Conservation (phyloP, 2,329 filamentous ascomycete genomes). For the Apiospora sp. region DNA sequence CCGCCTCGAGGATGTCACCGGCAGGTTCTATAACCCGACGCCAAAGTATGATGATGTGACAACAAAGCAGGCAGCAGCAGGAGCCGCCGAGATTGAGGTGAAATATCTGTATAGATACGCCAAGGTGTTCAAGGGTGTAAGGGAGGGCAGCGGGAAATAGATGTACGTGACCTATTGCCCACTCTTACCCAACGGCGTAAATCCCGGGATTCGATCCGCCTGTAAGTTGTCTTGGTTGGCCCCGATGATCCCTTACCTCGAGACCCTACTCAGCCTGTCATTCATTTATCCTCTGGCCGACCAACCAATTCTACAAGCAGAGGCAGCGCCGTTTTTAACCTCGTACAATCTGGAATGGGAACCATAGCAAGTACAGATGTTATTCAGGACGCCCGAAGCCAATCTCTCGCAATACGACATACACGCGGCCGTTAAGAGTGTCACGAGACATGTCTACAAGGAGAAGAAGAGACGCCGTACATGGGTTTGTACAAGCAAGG, state of each 20-base stretch:
- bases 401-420: background rate
- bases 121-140: background rate
- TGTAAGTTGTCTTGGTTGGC: background rate
- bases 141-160: background rate
- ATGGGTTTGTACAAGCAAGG: too few relatives aligned
- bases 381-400: background rate
- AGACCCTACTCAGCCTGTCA: background rate
- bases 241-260: background rate
- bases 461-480: background rate
- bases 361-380: background rate
- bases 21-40: background rate
- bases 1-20: background rate
- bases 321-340: background rate
- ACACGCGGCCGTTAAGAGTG: background rate
- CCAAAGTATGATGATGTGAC: background rate
- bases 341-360: constrained; percentile 13
- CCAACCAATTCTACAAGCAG: background rate
- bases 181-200: background rate
- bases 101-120: background rate
- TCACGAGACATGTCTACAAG: background rate
- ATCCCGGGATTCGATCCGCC: background rate
- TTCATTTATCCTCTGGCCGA: background rate
- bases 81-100: background rate
- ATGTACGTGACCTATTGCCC: background rate
- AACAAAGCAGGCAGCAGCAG: background rate